These are phyloP conservation scores for Perkinsela sp. DNA, from an alignment of 208 protist species.

Conservation along the genomic window DNA sequence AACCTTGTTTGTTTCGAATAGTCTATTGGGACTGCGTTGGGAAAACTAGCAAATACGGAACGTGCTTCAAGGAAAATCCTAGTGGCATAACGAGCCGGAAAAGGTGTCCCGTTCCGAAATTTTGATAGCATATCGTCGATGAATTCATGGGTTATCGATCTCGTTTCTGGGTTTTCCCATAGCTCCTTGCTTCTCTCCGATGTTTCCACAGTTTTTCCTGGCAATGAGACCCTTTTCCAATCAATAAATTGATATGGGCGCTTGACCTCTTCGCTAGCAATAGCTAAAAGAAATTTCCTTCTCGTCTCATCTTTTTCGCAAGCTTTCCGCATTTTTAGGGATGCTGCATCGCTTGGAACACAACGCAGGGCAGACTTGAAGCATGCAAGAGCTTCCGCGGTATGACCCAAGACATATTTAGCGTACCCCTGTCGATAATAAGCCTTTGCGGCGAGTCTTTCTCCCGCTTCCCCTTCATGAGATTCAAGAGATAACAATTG, in stretches of 20 bases:
- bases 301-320: conserved; percentile 71
- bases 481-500: conserved; percentile 9
- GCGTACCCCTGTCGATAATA: conserved; percentile 85
- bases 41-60: conserved; percentile 30
- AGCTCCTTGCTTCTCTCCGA: conserved; percentile 23
- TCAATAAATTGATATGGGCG: conserved; percentile 37
- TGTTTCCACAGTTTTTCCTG: conserved; percentile 12
- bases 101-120: conserved; percentile 39
- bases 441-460: conserved; percentile 63
- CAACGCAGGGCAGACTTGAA: conserved; percentile 64
- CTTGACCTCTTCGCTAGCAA: conserved; percentile 38
- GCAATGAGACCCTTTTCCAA: too few species aligned
- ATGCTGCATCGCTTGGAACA: conserved; percentile 59
- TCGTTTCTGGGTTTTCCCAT: conserved; percentile 15
- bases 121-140: conserved; percentile 37
- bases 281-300: conserved; percentile 77
- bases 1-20: conserved; percentile 51
- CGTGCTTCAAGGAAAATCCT: conserved; percentile 45
- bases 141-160: conserved; percentile 32
- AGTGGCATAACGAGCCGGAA: conserved; percentile 42
- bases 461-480: conserved; percentile 19
- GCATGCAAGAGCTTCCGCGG: conserved; percentile 72
- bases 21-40: conserved; percentile 55
- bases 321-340: conserved; percentile 51
- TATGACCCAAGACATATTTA: conserved; percentile 71